Conservation (phyloP, 768 basidiomycete genomes). For the Xerocomellus amylosporus region DNA sequence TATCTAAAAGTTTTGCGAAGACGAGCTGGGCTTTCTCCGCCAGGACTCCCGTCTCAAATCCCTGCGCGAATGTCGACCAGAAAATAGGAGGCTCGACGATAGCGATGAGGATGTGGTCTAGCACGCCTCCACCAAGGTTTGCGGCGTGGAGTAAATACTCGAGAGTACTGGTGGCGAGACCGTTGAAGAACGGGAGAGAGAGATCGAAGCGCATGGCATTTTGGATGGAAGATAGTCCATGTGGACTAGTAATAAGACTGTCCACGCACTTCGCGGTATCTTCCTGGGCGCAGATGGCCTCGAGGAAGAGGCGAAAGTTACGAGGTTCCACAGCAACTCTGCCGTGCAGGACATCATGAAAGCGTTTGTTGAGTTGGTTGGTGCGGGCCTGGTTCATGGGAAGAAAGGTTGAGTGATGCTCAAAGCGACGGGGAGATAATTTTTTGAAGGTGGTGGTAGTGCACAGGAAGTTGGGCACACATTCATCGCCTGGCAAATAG, state of each 20-base stretch:
- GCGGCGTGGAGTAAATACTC: constrained; percentile 39
- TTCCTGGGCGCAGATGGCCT: constrained; percentile 42
- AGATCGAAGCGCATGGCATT: constrained; percentile 42
- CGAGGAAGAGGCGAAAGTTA: constrained; percentile 39
- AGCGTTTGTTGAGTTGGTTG: constrained; percentile 34
- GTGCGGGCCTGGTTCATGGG: constrained; percentile 17
- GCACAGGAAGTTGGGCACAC: constrained; percentile 7
- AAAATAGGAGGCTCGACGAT: constrained; percentile 55
- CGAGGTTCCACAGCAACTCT: constrained; percentile 24
- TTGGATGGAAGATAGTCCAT: constrained; percentile 42
- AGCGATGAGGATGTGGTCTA: constrained; percentile 40
- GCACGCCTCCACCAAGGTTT: constrained; percentile 42
- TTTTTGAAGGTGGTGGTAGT: background rate
- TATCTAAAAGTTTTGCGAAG: constrained; percentile 51
- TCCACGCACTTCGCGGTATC: constrained; percentile 40
- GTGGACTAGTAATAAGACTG: constrained; percentile 34
- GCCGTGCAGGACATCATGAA: constrained; percentile 35
- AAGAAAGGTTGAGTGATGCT: background rate
- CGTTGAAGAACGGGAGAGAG: constrained; percentile 43
- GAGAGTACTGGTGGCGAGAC: constrained; percentile 36
- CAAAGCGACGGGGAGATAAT: background rate
- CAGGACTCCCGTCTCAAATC: constrained; percentile 34
- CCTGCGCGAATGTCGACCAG: constrained; percentile 39
- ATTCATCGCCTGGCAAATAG: background rate
- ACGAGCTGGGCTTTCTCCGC: constrained; percentile 35